These are phyloP conservation scores for Exophiala sp. DNA, from an alignment of 2,329 filamentous ascomycete genomes.

Conservation along the genomic window DNA sequence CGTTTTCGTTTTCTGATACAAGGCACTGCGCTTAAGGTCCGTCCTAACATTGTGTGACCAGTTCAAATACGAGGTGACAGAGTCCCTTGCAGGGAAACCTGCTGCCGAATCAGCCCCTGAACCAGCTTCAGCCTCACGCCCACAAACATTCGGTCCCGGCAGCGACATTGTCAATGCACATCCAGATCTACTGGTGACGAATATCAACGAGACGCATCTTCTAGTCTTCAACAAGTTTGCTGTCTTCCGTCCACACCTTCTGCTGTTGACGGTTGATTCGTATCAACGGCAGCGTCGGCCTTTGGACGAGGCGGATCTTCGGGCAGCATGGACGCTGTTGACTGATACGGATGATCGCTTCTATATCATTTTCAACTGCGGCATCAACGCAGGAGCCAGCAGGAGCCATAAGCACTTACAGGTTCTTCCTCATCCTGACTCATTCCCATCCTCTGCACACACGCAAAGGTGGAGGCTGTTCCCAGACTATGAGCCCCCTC, in stretches of 20 bases:
- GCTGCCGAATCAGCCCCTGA: neutral
- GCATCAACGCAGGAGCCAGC: constrained; percentile 38
- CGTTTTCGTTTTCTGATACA: too few relatives aligned
- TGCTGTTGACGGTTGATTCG: constrained; percentile 36
- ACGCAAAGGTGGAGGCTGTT: constrained; percentile 1
- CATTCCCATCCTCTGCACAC: neutral
- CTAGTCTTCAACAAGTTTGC: constrained; percentile 27
- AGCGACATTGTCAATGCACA: constrained; percentile 29
- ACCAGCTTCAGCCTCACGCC: neutral
- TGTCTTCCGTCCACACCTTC: constrained; percentile 32
- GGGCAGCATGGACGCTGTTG: constrained; percentile 35
- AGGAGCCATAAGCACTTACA: constrained; percentile 44
- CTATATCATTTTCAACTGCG: constrained; percentile 41
- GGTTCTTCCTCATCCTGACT: constrained; percentile 33
- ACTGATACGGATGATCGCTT: constrained; percentile 25
- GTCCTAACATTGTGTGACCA: neutral
- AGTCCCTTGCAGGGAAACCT: neutral
- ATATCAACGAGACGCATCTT: constrained; percentile 20
- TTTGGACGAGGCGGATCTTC: constrained; percentile 35
- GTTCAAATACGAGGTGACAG: neutral
- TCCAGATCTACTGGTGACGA: constrained; percentile 21
- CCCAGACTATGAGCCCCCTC: constrained; percentile 3
- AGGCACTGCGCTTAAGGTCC: too few relatives aligned
- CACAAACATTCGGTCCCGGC: constrained; percentile 5
- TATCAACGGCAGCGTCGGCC: constrained; percentile 37